Percentiles rank a stretch among this genome's conserved stretches.
Evolutionary conservation across 129 eudicot species (phyloP).

Genomic region (carrot (Daucus carota)): DH1_v3.0 NC_030388.2:17398501-17399000

Average conservation of each 20-base stretch:
- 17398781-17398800: conserved; percentile 50
- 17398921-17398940: conserved; percentile 63
- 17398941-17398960: conserved; percentile 65
- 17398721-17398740: conserved; percentile 69
- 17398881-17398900: conserved; percentile 64
- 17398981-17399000: conserved; percentile 58
- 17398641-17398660: conserved; percentile 60
- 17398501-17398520: conserved; percentile 82
- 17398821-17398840: conserved; percentile 80
- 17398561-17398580: conserved; percentile 64
- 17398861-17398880: conserved; percentile 80
- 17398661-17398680: conserved; percentile 76
- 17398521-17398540: conserved; percentile 78
- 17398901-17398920: conserved; percentile 81
- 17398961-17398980: conserved; percentile 64
- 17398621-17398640: conserved; percentile 68
- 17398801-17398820: conserved; percentile 67
- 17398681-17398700: conserved; percentile 39
- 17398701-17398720: conserved; percentile 47
- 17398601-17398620: conserved; percentile 66
- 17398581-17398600: conserved; percentile 73
- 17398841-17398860: conserved; percentile 85
- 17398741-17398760: conserved; percentile 74
- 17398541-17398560: conserved; percentile 62
- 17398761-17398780: conserved; percentile 67